Evolutionary conservation across 73 alveolate species (phyloP), one percentile per base, ranked within the genome.

Genomic region (Paramecium bursaria): DNA sequence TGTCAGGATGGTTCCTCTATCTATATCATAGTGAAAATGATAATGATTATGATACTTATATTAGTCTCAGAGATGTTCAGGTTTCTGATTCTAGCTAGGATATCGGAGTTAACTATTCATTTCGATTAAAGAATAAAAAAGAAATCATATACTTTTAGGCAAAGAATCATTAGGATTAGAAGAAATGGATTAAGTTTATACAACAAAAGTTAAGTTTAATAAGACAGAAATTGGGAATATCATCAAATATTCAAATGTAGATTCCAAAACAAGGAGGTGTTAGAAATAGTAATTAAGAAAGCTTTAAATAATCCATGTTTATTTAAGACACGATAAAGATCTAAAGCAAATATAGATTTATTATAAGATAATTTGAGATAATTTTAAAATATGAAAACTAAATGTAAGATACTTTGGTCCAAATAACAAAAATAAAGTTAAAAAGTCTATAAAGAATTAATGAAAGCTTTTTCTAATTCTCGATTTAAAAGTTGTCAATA

Each of bases 11-110:
- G 82, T 67, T 39, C 11, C 19, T 67, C 33, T 67, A 67, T 14
- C 33, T 67, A 14, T 67, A 67, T 67, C 26, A 67, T 26, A 67
- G 44, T 67, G 82, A 67, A 14, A 67, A 47, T 67, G 82, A 67
- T 27, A 15, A 25, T 11, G 82, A 67, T 19, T 67, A 35, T 67
- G 21, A 67, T 67, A 6, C 33, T 19, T 67, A 67, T 42, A 47
- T 67, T 33, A 42, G 82, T 15, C 13, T 67, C 1, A 39, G 82
- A 67, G 82, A 67, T 67, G 53, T 67, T 17, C 23, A 15, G 7
- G 55, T 67, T 0, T 67, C 30, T 14, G 82, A 67, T 9, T 53
- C 82, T 19, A 21, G 44, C 27, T 19, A 39, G 21, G 82, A 67
- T 39, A 67, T 67, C 0, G 82, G 82, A 39, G 82, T 67, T 3